phyloP scores from a whole-genome alignment of 805 yeast genomes.

The Candida quercuum region DNA sequence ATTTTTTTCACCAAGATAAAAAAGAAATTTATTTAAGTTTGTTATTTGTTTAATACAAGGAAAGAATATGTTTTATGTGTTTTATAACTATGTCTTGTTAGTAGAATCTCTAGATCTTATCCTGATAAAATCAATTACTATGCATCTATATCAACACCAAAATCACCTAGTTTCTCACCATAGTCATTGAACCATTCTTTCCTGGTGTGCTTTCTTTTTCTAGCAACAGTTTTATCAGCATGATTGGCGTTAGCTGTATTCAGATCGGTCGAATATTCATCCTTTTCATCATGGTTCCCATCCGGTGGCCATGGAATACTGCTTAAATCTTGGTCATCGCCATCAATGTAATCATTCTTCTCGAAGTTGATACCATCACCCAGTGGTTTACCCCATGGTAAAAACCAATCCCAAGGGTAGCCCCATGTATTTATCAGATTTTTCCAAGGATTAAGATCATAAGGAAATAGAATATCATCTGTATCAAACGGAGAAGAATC shows the following conservation, averaged over 20 bases:
- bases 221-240: slow-evolving; percentile 25
- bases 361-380: slow-evolving; percentile 56
- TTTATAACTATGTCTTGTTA: too few species aligned
- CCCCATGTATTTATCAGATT: slow-evolving; percentile 59
- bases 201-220: slow-evolving; percentile 25
- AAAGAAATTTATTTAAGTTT: too few species aligned
- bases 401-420: slow-evolving; percentile 54
- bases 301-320: slow-evolving; percentile 93
- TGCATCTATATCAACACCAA: slow-evolving; percentile 78
- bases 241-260: not conserved
- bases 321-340: slow-evolving; percentile 49
- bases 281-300: slow-evolving; percentile 45
- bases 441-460: slow-evolving; percentile 57
- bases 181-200: slow-evolving; percentile 65
- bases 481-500: slow-evolving; percentile 32
- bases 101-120: too few species aligned
- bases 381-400: slow-evolving; percentile 64
- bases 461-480: slow-evolving; percentile 78
- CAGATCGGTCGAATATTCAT: not conserved
- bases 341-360: slow-evolving; percentile 46
- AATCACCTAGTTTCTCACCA: slow-evolving; percentile 83
- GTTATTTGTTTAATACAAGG: not conserved
- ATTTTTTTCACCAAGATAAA: too few species aligned
- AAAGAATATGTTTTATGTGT: too few species aligned
- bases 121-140: too few species aligned